Base-by-base conservation (phyloP, 495 filamentous ascomycete genomes). In the Pyrenopolyporus hunteri region DNA sequence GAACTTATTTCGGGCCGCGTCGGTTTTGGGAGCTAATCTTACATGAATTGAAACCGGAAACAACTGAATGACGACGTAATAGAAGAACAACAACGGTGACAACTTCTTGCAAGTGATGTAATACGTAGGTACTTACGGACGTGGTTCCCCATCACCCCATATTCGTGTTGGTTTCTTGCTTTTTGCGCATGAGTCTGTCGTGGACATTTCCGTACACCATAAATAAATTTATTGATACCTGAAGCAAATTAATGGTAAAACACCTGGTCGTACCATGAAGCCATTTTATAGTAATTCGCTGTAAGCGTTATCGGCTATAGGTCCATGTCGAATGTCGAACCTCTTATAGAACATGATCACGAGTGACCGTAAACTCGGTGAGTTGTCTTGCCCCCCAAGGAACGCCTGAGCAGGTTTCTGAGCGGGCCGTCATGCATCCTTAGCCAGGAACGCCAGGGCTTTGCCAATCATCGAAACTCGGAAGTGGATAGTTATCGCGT, bases 391-490 rank as follows among this genome's bases (percentile, higher is more conserved):
- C 35, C 42, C 22, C 6, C 17, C 39, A 46, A 52, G 17, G 20
- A n/a, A 43, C 17, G 51, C 1, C 22, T 17, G 13, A 57, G 20
- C 52, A 57, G 59, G 52, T 63, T 63, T 57, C 59, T 39, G 13
- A 14, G 61, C 54, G 61, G 54, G 54, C 53, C 54, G 47, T 29
- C 28, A 16, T 53, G 61, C 53, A 54, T 59, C 26, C 32, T 16
- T 57, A 63, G 45, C 53, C 59, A 57, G 52, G 58, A 55, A 62
- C 58, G 22, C 49, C 28, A 33, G 28, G 22, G 48, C 33, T 26
- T 10, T 40, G 36, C n/a, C n/a, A 61, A 45, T 46, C 46, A 44
- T 44, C 32, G 8, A 32, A 16, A 13, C 3, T 36, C 43, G 14
- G 23, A 16, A 46, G 47, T 52, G 11, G 39, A 40, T 32, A 42